Evolutionary conservation across 192 early-diverging fungal genomes (phyloP).

Genomic region (Coemansia sp.): DNA sequence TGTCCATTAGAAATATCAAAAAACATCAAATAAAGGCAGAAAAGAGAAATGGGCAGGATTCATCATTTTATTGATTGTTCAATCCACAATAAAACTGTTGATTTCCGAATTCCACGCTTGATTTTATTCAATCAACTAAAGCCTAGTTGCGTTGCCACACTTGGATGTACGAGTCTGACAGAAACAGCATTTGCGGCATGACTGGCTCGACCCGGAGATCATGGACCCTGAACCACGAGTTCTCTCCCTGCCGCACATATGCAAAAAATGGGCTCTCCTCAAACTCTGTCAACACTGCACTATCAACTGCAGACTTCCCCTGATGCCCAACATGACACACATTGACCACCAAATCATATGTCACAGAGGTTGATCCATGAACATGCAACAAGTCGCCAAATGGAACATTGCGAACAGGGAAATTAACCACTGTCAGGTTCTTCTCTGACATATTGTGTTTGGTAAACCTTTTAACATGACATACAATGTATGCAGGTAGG

Average conservation of each 20-base stretch:
- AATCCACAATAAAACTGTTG: too few species aligned
- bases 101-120: too few species aligned
- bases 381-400: constrained; percentile 71
- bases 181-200: constrained; percentile 91
- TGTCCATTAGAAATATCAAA: not conserved
- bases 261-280: constrained; percentile 78
- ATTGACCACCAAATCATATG: constrained; percentile 88
- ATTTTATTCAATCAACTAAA: not conserved
- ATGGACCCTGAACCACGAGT: constrained; percentile 94
- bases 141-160: constrained; percentile 9
- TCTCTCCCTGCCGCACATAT: constrained; percentile 71
- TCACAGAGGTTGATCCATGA: constrained; percentile 40
- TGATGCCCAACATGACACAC: constrained; percentile 81
- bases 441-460: constrained; percentile 89
- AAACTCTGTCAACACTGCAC: too few species aligned
- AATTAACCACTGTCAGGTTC: constrained; percentile 97
- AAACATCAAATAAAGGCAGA: too few species aligned
- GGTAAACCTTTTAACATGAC: constrained; percentile 88
- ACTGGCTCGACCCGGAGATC: constrained; percentile 92
- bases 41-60: too few species aligned
- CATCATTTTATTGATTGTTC: too few species aligned
- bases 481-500: constrained; percentile 84
- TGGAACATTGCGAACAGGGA: constrained; percentile 82
- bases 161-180: constrained; percentile 79
- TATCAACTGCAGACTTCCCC: not conserved